Conservation (phyloP, 768 basidiomycete genomes). For the Astraeus odoratus region DNA sequence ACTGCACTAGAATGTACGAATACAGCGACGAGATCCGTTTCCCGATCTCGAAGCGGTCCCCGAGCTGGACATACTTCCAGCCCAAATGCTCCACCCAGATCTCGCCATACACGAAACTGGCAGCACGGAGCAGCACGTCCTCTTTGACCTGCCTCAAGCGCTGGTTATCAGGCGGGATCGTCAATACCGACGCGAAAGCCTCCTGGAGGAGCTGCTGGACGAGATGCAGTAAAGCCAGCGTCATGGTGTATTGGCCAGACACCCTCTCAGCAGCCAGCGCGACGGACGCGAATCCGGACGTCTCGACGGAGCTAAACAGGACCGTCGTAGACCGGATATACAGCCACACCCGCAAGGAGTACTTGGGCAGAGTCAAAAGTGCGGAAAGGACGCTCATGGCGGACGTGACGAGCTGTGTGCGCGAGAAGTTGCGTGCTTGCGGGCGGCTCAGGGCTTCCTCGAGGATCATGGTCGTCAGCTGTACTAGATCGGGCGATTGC, state of each 20-base stretch:
- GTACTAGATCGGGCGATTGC: slow-evolving; percentile 65
- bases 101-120: slow-evolving; percentile 74
- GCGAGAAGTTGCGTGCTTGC: slow-evolving; percentile 35
- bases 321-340: slow-evolving; percentile 75
- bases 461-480: slow-evolving; percentile 73
- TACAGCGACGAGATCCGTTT: slow-evolving; percentile 61
- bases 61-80: slow-evolving; percentile 82
- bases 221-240: slow-evolving; percentile 68
- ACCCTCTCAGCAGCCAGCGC: slow-evolving; percentile 66
- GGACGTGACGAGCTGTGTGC: slow-evolving; percentile 65
- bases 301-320: slow-evolving; percentile 62
- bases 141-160: slow-evolving; percentile 71
- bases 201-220: slow-evolving; percentile 72
- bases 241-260: slow-evolving; percentile 76
- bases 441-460: slow-evolving; percentile 66
- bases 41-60: slow-evolving; percentile 81
- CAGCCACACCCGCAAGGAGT: slow-evolving; percentile 83
- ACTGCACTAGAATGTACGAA: slow-evolving; percentile 55
- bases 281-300: slow-evolving; percentile 50
- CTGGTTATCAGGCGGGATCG: slow-evolving; percentile 46
- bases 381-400: slow-evolving; percentile 78
- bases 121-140: slow-evolving; percentile 74
- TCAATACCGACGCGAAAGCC: slow-evolving; percentile 47
- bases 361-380: slow-evolving; percentile 63
- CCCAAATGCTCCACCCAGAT: slow-evolving; percentile 82